These are phyloP conservation scores for Termitomyces sp. DNA, from an alignment of 768 basidiomycete genomes.

Conservation along the genomic window DNA sequence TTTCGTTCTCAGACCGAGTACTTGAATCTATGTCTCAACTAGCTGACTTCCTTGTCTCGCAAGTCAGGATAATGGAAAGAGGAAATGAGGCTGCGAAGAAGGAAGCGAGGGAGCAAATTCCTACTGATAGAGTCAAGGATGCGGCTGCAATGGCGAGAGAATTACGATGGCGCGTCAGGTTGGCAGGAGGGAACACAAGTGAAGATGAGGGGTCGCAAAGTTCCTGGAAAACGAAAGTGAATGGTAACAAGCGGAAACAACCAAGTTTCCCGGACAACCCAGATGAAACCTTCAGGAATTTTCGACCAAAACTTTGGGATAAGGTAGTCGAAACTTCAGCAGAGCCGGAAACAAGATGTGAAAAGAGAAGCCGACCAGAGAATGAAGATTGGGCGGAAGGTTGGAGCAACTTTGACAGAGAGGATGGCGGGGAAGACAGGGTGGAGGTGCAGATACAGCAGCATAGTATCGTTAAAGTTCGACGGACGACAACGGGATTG, in stretches of 20 bases:
- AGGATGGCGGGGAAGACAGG: slow-evolving; percentile 23
- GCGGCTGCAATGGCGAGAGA: slow-evolving; percentile 76
- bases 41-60: slow-evolving; percentile 73
- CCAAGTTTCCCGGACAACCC: slow-evolving; percentile 17
- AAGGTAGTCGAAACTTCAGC: slow-evolving; percentile 33
- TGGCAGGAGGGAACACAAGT: slow-evolving; percentile 54
- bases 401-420: slow-evolving; percentile 31
- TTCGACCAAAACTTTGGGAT: slow-evolving; percentile 67
- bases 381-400: slow-evolving; percentile 37
- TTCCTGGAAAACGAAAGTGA: slow-evolving; percentile 15
- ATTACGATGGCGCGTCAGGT: slow-evolving; percentile 73
- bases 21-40: slow-evolving; percentile 67
- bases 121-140: slow-evolving; percentile 77
- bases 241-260: slow-evolving; percentile 38
- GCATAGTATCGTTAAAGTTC: slow-evolving; percentile 51
- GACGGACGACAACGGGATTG: slow-evolving; percentile 47
- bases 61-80: slow-evolving; percentile 66
- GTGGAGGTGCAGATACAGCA: slow-evolving; percentile 38
- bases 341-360: slow-evolving; percentile 32
- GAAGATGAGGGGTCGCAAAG: slow-evolving; percentile 51
- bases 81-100: slow-evolving; percentile 67
- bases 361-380: slow-evolving; percentile 33
- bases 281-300: slow-evolving; percentile 48
- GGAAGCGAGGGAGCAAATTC: slow-evolving; percentile 77
- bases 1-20: slow-evolving; percentile 41